A percentile compares a stretch with the other conserved stretches of the same genome.
Conservation (phyloP, 441 rosid genomes). For the Pelargonium cotyledonis region DNA sequence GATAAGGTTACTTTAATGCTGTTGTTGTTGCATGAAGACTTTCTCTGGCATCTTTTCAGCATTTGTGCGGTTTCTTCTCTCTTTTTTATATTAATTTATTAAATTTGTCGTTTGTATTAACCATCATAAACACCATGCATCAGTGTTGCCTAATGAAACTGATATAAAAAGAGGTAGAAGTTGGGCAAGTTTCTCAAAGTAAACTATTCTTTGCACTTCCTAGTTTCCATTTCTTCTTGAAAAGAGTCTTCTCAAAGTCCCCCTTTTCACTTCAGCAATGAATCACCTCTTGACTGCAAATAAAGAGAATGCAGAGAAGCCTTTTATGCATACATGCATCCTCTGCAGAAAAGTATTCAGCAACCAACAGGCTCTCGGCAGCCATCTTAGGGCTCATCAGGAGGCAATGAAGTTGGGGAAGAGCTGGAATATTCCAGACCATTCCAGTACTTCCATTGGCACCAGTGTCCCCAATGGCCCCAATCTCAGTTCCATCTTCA, state of each 20-base stretch:
- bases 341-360: slow-evolving; percentile 23
- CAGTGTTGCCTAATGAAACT: slow-evolving; percentile 9
- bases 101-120: slow-evolving; percentile 19
- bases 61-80: slow-evolving; percentile 13
- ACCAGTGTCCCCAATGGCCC: not conserved
- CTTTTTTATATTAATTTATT: slow-evolving; percentile 21
- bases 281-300: slow-evolving; percentile 13
- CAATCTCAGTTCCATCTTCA: slow-evolving; percentile 2
- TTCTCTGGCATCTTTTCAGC: slow-evolving; percentile 11
- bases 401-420: slow-evolving; percentile 13
- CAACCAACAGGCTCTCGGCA: slow-evolving; percentile 22
- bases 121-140: slow-evolving; percentile 17
- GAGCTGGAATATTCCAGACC: slow-evolving; percentile 8
- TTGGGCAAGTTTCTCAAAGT: slow-evolving; percentile 14
- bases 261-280: slow-evolving; percentile 21
- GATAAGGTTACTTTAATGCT: slow-evolving; percentile 6
- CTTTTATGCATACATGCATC: slow-evolving; percentile 16
- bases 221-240: slow-evolving; percentile 15
- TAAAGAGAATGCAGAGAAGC: slow-evolving; percentile 17
- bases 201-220: slow-evolving; percentile 11
- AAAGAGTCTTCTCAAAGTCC: slow-evolving; percentile 7
- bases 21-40: slow-evolving; percentile 9
- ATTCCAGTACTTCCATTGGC: slow-evolving; percentile 9
- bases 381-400: slow-evolving; percentile 28
- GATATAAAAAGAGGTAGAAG: slow-evolving; percentile 22